phyloP scores from a whole-genome alignment of 2,329 filamentous ascomycete species.

The Stachybotrys elegans region DNA sequence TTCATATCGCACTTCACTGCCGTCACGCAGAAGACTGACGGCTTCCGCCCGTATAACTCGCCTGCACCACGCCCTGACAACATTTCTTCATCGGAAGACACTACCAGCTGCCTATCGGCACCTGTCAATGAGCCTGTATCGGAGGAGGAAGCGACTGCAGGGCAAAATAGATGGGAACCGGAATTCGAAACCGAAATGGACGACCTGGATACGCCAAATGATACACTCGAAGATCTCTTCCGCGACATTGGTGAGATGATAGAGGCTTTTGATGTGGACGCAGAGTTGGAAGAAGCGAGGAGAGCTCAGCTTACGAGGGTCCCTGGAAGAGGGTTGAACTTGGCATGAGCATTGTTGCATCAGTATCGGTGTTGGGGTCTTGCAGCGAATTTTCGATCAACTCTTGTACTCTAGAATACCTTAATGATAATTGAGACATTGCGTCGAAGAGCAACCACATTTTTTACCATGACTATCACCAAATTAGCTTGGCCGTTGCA shows the following conservation, averaged over 20 bases:
- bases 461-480: too few relatives aligned
- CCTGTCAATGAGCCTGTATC: neutral
- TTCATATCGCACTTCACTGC: conserved; percentile 45
- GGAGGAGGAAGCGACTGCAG: conserved; percentile 15
- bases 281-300: conserved; percentile 27
- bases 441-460: too few relatives aligned
- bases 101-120: too few relatives aligned
- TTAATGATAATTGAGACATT: too few relatives aligned
- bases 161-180: conserved; percentile 2
- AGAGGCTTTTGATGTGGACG: conserved; percentile 28
- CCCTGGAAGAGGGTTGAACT: neutral
- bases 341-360: too few relatives aligned
- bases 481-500: too few relatives aligned
- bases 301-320: conserved; percentile 10
- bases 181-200: conserved; percentile 6
- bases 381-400: conserved; percentile 6
- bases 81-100: neutral
- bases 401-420: too few relatives aligned
- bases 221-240: conserved; percentile 31
- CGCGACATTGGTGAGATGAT: conserved; percentile 30
- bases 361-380: conserved; percentile 2
- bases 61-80: conserved; percentile 34
- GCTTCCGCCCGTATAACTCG: conserved; percentile 27
- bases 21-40: conserved; percentile 30
- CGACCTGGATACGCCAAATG: conserved; percentile 24